Base-by-base conservation (phyloP, 1,139 yeast species). In the Diutina rugosa region DNA sequence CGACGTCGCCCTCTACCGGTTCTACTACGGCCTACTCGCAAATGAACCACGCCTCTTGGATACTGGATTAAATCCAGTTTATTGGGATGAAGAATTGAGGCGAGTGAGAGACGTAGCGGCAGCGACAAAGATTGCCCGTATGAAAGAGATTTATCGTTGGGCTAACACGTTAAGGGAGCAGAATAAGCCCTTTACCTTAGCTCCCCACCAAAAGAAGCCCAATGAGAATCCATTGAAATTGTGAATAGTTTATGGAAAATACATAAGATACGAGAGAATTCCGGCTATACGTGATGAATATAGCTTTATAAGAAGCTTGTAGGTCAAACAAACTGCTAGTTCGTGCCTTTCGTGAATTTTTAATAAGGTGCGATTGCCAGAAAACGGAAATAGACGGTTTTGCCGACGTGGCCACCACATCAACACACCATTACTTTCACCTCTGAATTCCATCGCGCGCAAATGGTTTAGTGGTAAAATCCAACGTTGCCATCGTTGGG, bases 1-100 rank as follows among this genome's bases (percentile, higher is more conserved):
- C 26, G 77, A 72, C 59, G 66, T 62, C 7, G 66, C 65, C n/a
- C 73, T 72, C 61, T 67, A 65, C 49, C 61, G 64, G 30, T 57
- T 72, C 44, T 65, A 64, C 58, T 56, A n/a, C n/a, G n/a, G n/a
- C n/a, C n/a, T n/a, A n/a, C n/a, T n/a, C n/a, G n/a, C n/a, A n/a
- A n/a, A n/a, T n/a, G n/a, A n/a, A n/a, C n/a, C n/a, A n/a, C n/a
- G 64, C n/a, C 12, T 18, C 1, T n/a, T 49, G 4, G 54, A 58
- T 2, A 63, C 57, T 1, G 74, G 74, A 4, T 63, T 70, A 45
- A 56, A 62, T 12, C 70, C 73, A 0, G 61, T 64, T 1, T 56
- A 58, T 30, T 71, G 74, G 74, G 68, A 64, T 55, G 67, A 62
- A 1, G 57, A 62, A 12, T 58, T 60, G 55, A 61, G 60, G 6